These are phyloP conservation scores for Eucalyptus cloeziana DNA, from an alignment of 345 rosid species.

Conservation along the genomic window DNA sequence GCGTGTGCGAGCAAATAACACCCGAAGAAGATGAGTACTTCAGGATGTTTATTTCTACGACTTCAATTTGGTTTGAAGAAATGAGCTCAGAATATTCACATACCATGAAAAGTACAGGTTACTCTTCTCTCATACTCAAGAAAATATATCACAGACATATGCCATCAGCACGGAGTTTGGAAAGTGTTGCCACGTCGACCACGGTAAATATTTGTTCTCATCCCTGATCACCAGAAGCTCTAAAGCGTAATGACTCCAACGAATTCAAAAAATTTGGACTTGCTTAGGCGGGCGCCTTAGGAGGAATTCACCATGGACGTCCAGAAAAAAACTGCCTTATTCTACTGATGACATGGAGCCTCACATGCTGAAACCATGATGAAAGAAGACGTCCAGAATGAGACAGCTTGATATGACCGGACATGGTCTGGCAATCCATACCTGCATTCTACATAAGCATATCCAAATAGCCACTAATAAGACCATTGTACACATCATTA, in stretches of 20 bases:
- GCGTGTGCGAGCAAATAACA: neutral
- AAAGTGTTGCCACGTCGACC: neutral
- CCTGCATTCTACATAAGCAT: too few relatives aligned
- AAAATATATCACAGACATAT: neutral
- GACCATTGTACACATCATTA: too few relatives aligned
- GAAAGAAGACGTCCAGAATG: neutral
- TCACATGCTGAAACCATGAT: neutral
- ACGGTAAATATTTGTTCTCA: neutral
- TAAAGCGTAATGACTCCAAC: neutral
- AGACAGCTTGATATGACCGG: neutral
- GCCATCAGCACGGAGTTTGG: neutral
- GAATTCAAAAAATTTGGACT: neutral
- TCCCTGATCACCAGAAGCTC: neutral
- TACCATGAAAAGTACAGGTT: neutral
- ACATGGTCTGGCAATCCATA: neutral
- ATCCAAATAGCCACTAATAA: too few relatives aligned
- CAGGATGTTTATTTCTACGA: neutral
- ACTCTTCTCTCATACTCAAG: too few relatives aligned
- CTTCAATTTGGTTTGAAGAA: neutral
- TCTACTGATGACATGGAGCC: neutral
- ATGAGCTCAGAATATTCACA: neutral
- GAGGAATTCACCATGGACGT: neutral
- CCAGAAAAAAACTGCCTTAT: neutral
- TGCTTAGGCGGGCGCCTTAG: neutral
- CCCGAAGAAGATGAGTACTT: neutral